Evolutionary conservation across 495 filamentous ascomycete genomes (phyloP).

Genomic region (Astrocystis sublimbata): DNA sequence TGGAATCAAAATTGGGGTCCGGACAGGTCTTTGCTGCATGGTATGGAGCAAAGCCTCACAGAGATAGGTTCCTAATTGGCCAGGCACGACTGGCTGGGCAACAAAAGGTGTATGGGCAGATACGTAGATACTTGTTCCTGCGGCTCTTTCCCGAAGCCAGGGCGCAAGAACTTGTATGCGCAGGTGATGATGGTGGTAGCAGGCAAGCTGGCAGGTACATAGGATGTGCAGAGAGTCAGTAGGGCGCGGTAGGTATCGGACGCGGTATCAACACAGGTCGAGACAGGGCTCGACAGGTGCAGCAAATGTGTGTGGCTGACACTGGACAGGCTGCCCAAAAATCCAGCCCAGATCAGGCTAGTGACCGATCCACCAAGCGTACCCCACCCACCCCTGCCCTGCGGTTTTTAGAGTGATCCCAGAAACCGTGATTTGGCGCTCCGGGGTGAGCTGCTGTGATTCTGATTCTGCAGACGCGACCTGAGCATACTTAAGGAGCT

Average conservation of each 20-base stretch:
- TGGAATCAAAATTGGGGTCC: constrained; percentile 3
- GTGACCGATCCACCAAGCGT: constrained; percentile 34
- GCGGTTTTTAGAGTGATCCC: constrained; percentile 26
- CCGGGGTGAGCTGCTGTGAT: no score
- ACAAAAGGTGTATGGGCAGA: no score
- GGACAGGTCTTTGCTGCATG: not conserved
- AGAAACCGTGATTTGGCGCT: constrained; percentile 27
- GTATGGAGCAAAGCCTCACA: constrained; percentile 20
- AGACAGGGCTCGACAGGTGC: constrained; percentile 23
- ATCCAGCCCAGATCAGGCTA: constrained; percentile 42
- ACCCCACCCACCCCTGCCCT: no score
- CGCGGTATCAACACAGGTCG: no score
- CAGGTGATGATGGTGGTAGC: not conserved
- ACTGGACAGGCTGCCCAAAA: constrained; percentile 23
- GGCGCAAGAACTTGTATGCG: no score
- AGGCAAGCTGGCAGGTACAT: not conserved
- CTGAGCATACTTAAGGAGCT: constrained; percentile 49
- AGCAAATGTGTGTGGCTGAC: not conserved
- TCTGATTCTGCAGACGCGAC: constrained; percentile 49
- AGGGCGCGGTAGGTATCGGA: no score
- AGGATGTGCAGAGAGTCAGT: not conserved
- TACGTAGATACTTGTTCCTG: no score
- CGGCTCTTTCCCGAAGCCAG: no score
- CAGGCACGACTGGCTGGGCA: not conserved
- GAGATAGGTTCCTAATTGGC: constrained; percentile 1